phyloP scores from a whole-genome alignment of 306 rosid genomes.

The Quercus aquifolioides region DNA sequence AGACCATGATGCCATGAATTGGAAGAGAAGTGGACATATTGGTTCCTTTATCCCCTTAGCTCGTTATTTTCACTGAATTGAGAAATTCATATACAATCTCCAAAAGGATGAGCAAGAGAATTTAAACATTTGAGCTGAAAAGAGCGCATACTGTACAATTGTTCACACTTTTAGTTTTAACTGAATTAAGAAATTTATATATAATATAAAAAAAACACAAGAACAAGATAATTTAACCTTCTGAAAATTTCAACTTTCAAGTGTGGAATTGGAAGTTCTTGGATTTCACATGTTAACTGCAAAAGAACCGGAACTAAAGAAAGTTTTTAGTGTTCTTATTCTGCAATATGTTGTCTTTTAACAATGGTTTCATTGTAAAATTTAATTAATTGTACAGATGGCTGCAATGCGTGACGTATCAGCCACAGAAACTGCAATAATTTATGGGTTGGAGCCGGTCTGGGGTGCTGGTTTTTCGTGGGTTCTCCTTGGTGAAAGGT shows the following conservation, averaged over 20 bases:
- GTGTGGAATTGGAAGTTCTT: background rate
- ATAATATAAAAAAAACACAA: background rate
- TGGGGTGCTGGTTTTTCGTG: conserved; percentile 86
- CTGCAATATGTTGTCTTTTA: background rate
- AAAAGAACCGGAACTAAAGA: background rate
- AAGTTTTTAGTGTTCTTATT: background rate
- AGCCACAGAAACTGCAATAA: conserved; percentile 72
- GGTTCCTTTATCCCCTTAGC: background rate
- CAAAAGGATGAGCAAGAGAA: background rate
- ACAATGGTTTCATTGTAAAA: no score
- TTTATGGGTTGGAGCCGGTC: conserved; percentile 75
- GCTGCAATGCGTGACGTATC: conserved; percentile 75
- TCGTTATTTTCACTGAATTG: background rate
- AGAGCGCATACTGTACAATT: background rate
- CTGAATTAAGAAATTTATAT: background rate
- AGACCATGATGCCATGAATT: background rate
- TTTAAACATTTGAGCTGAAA: background rate
- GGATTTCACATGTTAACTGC: background rate
- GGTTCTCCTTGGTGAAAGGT: conserved; percentile 82
- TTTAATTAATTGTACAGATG: conserved; percentile 39
- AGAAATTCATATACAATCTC: background rate
- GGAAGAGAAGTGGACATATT: background rate
- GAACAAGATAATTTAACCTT: background rate
- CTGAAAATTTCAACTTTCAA: background rate
- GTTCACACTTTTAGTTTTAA: background rate